phyloP scores from a whole-genome alignment of 2,329 filamentous ascomycete genomes.

The Botrytis paeoniae region DNA sequence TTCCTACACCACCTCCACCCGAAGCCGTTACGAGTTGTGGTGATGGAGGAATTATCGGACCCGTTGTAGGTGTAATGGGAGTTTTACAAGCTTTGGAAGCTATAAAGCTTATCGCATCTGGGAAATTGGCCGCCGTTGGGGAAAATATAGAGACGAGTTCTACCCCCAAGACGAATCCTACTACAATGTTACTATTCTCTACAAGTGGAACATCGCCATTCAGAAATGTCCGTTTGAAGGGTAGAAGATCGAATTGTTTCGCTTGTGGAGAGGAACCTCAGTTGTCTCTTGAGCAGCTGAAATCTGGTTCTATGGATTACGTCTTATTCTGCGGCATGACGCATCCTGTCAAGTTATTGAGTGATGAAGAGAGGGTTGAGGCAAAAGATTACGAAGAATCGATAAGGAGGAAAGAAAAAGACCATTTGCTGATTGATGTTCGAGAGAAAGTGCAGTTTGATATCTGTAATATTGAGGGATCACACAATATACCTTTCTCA shows the following conservation, averaged over 20 bases:
- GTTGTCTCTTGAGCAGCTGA: slow-evolving; percentile 62
- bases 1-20: slow-evolving; percentile 80
- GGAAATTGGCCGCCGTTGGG: slow-evolving; percentile 23
- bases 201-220: slow-evolving; percentile 57
- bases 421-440: slow-evolving; percentile 72
- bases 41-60: slow-evolving; percentile 88
- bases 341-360: slow-evolving; percentile 54
- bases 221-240: slow-evolving; percentile 70
- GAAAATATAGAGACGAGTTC: slow-evolving; percentile 27
- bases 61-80: slow-evolving; percentile 91
- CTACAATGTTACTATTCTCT: slow-evolving; percentile 48
- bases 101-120: slow-evolving; percentile 69
- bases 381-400: slow-evolving; percentile 53
- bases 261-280: slow-evolving; percentile 66
- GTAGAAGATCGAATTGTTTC: slow-evolving; percentile 66
- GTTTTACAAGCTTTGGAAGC: slow-evolving; percentile 87
- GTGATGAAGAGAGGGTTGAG: slow-evolving; percentile 64
- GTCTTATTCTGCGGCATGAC: slow-evolving; percentile 76
- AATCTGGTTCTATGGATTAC: slow-evolving; percentile 72
- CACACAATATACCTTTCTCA: slow-evolving; percentile 72
- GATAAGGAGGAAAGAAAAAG: slow-evolving; percentile 28
- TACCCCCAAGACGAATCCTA: slow-evolving; percentile 24
- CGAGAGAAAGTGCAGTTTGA: slow-evolving; percentile 81
- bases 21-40: slow-evolving; percentile 82
- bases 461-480: slow-evolving; percentile 71